phyloP scores from a whole-genome alignment of 2,329 filamentous ascomycete species.

The Botrytis medusae region DNA sequence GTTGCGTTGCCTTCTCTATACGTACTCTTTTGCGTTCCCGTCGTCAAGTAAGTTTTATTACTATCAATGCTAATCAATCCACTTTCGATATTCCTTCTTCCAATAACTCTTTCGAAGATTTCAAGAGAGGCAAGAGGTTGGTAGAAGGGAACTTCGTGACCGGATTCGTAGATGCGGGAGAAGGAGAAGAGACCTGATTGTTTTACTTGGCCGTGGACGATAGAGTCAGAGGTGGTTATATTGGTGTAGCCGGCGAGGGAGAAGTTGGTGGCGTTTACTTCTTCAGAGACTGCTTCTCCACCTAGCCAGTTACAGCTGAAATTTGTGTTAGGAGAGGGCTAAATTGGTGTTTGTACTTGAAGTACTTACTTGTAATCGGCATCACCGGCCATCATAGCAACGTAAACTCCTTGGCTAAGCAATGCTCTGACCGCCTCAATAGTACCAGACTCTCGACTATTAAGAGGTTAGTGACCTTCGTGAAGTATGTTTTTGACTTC shows the following conservation, averaged over 20 bases:
- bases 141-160: conserved; percentile 58
- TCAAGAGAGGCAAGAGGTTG: conserved; percentile 52
- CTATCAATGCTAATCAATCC: conserved; percentile 51
- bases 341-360: conserved; percentile 42
- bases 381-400: conserved; percentile 64
- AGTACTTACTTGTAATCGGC: conserved; percentile 49
- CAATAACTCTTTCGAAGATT: conserved; percentile 52
- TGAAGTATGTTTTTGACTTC: neutral
- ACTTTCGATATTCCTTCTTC: conserved; percentile 49
- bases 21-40: conserved; percentile 31
- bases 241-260: conserved; percentile 65
- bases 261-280: conserved; percentile 53
- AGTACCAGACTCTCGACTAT: conserved; percentile 47
- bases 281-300: conserved; percentile 66
- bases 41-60: conserved; percentile 25
- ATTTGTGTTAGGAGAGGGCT: conserved; percentile 52
- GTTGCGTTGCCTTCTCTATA: conserved; percentile 39
- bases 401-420: conserved; percentile 61
- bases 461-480: neutral
- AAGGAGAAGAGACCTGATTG: conserved; percentile 73
- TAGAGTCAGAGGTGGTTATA: conserved; percentile 62
- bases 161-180: conserved; percentile 62
- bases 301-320: conserved; percentile 67
- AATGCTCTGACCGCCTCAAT: conserved; percentile 54
- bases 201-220: conserved; percentile 68